Base-by-base conservation (phyloP, 1,284 basidiomycete genomes). In the Sporisorium sorghi region DNA sequence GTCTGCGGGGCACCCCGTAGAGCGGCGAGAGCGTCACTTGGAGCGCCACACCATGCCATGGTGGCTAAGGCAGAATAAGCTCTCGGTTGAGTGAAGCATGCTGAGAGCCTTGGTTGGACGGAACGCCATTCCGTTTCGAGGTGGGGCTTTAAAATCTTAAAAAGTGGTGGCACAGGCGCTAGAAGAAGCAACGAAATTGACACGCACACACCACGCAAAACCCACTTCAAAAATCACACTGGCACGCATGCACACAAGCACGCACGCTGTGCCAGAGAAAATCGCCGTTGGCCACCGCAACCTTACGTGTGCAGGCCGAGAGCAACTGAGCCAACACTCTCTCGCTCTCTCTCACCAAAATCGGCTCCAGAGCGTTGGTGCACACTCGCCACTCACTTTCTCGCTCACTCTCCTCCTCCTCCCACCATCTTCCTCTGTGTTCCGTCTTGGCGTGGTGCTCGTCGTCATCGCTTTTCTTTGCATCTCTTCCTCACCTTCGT, bases 401-500 rank as follows among this genome's bases (percentile, higher is more conserved):
- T 23, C 30, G 9, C 44, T 15, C 11, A 5, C 30, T 63, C 39
- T 43, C 14, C 11, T 21, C 32, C 43, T 44, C 49, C 39, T 21
- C 53, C 23, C 23, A 17, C 33, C 42, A 23, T 40, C 48, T 15
- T 26, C 28, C 10, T 43, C 23, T 26, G 32, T 39, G 3, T 42
- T 71, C 61, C 68, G 53, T 56, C 57, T 69, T 49, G 57, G 49
- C 57, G 53, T 54, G 60, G 60, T 49, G 33, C 32, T 12, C 6
- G n/a, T 52, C 23, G 15, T 23, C 33, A 24, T 26, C 35, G n/a
- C 39, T 17, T 28, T 39, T 26, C 33, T n/a, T n/a, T n/a, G n/a
- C n/a, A n/a, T n/a, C n/a, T n/a, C n/a, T n/a, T n/a, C n/a, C n/a
- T 57, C 62, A 56, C 58, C 54, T 65, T 55, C 58, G 44, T 65